phyloP scores from a whole-genome alignment of 106 monocot genomes.

The Dendrobium nobile region DNA sequence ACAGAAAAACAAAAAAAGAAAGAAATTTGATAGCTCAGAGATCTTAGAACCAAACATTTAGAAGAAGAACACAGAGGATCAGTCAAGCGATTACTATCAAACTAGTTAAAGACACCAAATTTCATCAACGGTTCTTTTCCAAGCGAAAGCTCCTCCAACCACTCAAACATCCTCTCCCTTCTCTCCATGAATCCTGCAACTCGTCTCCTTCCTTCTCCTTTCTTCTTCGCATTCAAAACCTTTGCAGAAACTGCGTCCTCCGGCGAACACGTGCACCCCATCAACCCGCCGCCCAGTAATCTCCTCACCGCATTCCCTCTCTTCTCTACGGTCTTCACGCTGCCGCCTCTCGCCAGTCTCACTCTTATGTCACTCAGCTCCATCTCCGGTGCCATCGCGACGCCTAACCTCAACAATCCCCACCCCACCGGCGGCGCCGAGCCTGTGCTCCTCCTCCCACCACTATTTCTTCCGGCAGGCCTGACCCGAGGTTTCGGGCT shows the following conservation, averaged over 20 bases:
- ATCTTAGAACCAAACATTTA: not conserved
- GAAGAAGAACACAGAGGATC: not conserved
- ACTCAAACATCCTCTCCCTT: slow-evolving; percentile 35
- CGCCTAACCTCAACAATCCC: slow-evolving; percentile 37
- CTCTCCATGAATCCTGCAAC: not conserved
- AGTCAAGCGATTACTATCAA: not conserved
- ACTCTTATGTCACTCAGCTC: slow-evolving; percentile 13
- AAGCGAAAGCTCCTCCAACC: slow-evolving; percentile 57
- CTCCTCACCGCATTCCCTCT: slow-evolving; percentile 4
- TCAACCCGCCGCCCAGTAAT: slow-evolving; percentile 19
- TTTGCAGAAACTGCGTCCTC: slow-evolving; percentile 14
- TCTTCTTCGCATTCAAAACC: slow-evolving; percentile 4
- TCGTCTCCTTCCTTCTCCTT: slow-evolving; percentile 10
- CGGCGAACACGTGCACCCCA: slow-evolving; percentile 43
- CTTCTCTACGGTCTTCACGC: slow-evolving; percentile 1
- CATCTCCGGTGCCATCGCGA: slow-evolving; percentile 45
- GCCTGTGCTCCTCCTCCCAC: slow-evolving; percentile 19
- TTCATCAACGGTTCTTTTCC: slow-evolving; percentile 12
- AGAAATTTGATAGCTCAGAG: too few relatives aligned
- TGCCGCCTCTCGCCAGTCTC: not conserved
- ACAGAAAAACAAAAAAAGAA: not conserved
- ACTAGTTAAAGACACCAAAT: not conserved
- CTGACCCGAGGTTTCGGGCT: slow-evolving; percentile 54
- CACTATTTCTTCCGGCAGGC: not conserved
- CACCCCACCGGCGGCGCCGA: slow-evolving; percentile 20